Evolutionary conservation across 257 asterid species (phyloP).

Genomic region (Nicotiana obtusifolia): DNA sequence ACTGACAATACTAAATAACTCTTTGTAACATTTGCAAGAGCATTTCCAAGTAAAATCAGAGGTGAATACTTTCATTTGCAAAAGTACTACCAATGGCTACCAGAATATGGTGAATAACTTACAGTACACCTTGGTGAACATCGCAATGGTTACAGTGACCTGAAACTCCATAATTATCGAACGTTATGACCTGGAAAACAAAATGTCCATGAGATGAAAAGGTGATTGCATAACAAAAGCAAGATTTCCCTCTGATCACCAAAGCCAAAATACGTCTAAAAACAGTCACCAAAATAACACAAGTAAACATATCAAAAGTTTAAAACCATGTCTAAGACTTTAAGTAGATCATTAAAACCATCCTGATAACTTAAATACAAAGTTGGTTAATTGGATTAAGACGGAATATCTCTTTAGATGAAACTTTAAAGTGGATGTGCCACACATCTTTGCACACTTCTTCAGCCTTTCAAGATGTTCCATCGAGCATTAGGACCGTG

Average conservation of each 20-base stretch:
- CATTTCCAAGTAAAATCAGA: background rate
- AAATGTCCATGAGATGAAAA: background rate
- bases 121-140: slow-evolving; percentile 70
- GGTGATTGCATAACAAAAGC: background rate
- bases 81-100: background rate
- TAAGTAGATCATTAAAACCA: too few species aligned
- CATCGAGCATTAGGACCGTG: too few species aligned
- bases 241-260: background rate
- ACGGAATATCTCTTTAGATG: too few species aligned
- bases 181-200: slow-evolving; percentile 59
- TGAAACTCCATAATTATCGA: slow-evolving; percentile 79
- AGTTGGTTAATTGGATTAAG: too few species aligned
- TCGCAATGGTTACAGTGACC: slow-evolving; percentile 85
- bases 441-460: too few species aligned
- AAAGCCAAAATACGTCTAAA: too few species aligned
- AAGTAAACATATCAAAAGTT: too few species aligned
- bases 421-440: too few species aligned
- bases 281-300: too few species aligned
- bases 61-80: slow-evolving; percentile 1
- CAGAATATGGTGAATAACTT: slow-evolving; percentile 16
- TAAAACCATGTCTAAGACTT: too few species aligned
- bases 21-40: background rate
- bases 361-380: too few species aligned
- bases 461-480: too few species aligned
- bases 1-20: background rate